A percentile compares a stretch with the other conserved stretches of the same genome.
phyloP scores from a whole-genome alignment of 2,329 filamentous ascomycete species.

The Fonsecaea erecta region DNA sequence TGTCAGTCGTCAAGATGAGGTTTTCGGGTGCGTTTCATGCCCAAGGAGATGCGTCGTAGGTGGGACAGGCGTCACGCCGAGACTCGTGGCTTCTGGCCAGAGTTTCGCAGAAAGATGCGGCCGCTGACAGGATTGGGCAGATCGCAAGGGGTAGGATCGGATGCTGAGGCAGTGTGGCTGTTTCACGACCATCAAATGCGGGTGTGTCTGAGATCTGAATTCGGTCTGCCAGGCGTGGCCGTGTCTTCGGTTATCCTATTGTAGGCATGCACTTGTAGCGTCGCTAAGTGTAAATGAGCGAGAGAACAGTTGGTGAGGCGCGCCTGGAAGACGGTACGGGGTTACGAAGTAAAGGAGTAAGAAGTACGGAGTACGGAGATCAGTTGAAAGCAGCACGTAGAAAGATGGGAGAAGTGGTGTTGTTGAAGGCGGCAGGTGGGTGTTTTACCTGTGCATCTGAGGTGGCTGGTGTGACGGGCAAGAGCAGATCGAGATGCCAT shows the following conservation, averaged over 20 bases:
- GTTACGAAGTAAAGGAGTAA: neutral
- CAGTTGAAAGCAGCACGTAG: neutral
- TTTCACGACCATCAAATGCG: conserved; percentile 24
- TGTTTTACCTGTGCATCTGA: neutral
- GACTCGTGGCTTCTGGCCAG: conserved; percentile 9
- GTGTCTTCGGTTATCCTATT: conserved; percentile 7
- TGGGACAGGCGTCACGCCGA: conserved; percentile 8
- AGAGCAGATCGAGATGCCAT: neutral
- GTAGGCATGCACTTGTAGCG: conserved; percentile 12
- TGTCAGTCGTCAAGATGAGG: conserved; percentile 3
- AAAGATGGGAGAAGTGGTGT: neutral
- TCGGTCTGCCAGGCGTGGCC: conserved; percentile 7
- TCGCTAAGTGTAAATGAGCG: conserved; percentile 5
- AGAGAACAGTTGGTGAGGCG: neutral
- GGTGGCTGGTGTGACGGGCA: neutral
- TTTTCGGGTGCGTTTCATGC: conserved; percentile 24
- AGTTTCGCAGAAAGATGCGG: conserved; percentile 7
- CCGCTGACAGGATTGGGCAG: conserved; percentile 7
- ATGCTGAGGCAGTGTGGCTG: conserved; percentile 27
- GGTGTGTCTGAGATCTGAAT: conserved; percentile 13
- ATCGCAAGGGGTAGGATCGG: conserved; percentile 14
- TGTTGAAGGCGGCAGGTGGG: conserved; percentile 8
- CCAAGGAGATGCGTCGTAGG: conserved; percentile 21
- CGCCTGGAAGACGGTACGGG: neutral
- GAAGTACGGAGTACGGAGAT: neutral